phyloP scores from a whole-genome alignment of 1,139 yeast genomes.

The Yamadazyma trypodendri region DNA sequence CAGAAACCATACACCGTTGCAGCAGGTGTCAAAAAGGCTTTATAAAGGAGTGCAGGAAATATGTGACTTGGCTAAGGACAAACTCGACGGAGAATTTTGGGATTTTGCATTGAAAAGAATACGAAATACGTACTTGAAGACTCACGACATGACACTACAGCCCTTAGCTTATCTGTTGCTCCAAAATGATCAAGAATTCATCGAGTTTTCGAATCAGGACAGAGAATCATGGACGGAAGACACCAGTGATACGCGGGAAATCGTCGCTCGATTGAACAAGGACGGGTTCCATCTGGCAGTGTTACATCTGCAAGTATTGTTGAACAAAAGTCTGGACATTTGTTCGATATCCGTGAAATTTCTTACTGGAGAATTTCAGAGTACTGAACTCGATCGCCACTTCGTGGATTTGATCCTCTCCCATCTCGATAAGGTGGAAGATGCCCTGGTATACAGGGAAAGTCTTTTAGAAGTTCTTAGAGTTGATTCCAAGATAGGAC shows the following conservation, averaged over 20 bases:
- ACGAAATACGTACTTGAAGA: conserved; percentile 7
- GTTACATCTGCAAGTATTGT: conserved; percentile 13
- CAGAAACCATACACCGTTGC: too few species aligned
- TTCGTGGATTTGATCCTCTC: conserved; percentile 15
- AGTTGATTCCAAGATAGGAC: conserved; percentile 26
- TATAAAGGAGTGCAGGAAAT: conserved; percentile 3
- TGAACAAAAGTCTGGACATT: conserved; percentile 16
- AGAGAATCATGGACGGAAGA: conserved; percentile 14
- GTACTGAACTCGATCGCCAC: conserved; percentile 5
- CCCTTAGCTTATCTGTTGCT: conserved; percentile 12
- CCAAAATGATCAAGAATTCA: conserved; percentile 10
- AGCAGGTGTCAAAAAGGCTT: too few species aligned
- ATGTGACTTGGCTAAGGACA: conserved; percentile 6
- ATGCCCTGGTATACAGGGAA: conserved; percentile 22
- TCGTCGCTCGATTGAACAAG: conserved; percentile 8
- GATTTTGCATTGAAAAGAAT: conserved; percentile 10
- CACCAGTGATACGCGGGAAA: conserved; percentile 5
- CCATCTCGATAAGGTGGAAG: conserved; percentile 18
- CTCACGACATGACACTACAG: conserved; percentile 10
- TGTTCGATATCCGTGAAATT: conserved; percentile 14
- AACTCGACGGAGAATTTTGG: conserved; percentile 9
- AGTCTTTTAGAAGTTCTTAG: conserved; percentile 31
- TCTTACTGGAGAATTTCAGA: conserved; percentile 10
- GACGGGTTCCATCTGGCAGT: conserved; percentile 10
- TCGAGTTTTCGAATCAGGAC: conserved; percentile 14